Percentiles rank a stretch among this genome's conserved stretches.
Evolutionary conservation across 2,329 filamentous ascomycete species (phyloP).

Genomic region (Raffaelea deltoideospora): DNA sequence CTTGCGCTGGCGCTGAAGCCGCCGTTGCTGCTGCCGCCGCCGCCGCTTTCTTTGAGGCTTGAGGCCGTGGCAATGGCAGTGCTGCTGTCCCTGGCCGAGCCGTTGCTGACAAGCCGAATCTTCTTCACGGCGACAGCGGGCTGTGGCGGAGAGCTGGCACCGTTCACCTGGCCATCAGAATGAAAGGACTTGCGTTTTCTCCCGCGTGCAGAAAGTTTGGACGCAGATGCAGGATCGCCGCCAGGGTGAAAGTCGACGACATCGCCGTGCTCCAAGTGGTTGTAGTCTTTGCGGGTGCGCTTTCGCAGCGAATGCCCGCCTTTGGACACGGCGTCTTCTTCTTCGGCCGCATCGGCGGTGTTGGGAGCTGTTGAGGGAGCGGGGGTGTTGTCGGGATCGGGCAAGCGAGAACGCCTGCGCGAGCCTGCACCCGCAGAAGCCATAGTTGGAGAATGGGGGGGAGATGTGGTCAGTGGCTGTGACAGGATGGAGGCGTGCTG

Average conservation of each 20-base stretch:
- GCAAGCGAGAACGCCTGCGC: neutral
- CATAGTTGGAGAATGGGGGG: neutral
- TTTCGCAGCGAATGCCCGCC: constrained; percentile 44
- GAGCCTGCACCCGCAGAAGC: neutral
- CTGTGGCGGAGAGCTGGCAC: constrained; percentile 16
- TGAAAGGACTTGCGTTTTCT: constrained; percentile 12
- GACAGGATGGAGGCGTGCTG: no score
- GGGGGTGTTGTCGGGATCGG: neutral
- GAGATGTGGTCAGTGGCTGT: neutral
- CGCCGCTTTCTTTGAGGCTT: neutral
- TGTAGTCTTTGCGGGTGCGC: constrained; percentile 42
- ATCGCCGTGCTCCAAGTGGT: constrained; percentile 35
- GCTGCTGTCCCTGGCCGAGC: neutral
- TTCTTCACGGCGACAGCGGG: constrained; percentile 17
- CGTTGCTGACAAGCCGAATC: constrained; percentile 16
- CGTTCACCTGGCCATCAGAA: constrained; percentile 13
- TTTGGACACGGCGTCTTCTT: constrained; percentile 35
- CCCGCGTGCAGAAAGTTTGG: constrained; percentile 14
- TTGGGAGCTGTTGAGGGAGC: neutral
- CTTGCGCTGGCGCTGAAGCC: neutral
- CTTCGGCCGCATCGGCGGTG: constrained; percentile 8
- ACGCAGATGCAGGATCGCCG: constrained; percentile 10
- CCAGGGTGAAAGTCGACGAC: constrained; percentile 8
- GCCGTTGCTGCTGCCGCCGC: neutral
- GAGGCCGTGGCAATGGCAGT: neutral